Evolutionary conservation across 2,329 filamentous ascomycete genomes (phyloP), one percentile per base, ranked within the genome.

Genomic region (Xylaria multiplex): DNA sequence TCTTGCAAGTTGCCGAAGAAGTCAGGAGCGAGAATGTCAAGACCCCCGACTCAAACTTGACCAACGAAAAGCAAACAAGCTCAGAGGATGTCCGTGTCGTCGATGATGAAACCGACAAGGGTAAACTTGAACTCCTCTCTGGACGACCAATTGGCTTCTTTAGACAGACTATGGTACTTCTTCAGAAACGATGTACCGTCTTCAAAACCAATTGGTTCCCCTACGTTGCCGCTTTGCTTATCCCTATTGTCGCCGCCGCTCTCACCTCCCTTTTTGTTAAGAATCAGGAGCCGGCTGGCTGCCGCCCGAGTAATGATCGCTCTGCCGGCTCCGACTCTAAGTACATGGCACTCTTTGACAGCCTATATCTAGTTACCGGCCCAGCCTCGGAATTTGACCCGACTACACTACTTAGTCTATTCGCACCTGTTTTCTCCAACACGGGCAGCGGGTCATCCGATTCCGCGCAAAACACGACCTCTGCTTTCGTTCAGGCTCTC

Each of bases 1-100:
- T 97, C 78, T 81, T 97, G 27, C 90, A 92, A 70, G 84, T 97
- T 45, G 93, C 93, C 0, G 92, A 95, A 74, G 93, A 97, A 76
- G 86, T 93, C 65, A 85, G 83, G 63, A 84, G 84, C 6, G 86
- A 90, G 69, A 78, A 40, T 48, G 52, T 68, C 46, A 54, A 66
- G 27, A 62, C 49, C 22, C 64, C 65, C 27, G 37, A 37, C 13
- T 55, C 69, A 7, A 50, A 62, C 5, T 58, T 66, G 22, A 64
- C 59, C 16, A 56, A 64, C 35, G 75, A 75, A 42, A 76, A 75
- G 64, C 68, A 72, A 35, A 59, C 43, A 1, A 74, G 71, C 53
- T 58, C 68, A 2, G 72, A 74, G 37, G 56, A 76, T 57, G 57
- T 72, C 54, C 22, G 71, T 27, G 65, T 42, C 5, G 52, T 66